Conservation (phyloP, 148 eudicot genomes). For the Fagopyrum homotropicum region DNA sequence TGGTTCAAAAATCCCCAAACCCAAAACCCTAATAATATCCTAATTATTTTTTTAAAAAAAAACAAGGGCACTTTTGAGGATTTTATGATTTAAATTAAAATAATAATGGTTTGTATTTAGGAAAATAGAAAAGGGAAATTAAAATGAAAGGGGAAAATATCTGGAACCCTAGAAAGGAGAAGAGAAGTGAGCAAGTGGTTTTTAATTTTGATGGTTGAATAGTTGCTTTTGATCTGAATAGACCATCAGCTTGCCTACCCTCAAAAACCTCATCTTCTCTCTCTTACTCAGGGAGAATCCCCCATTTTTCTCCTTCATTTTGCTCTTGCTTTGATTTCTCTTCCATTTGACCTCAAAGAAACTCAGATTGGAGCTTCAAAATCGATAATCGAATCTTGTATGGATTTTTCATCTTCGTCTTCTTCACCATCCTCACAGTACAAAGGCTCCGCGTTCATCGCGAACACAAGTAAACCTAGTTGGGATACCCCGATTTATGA, state of each 20-base stretch:
- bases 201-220: not conserved
- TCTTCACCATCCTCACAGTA: not conserved
- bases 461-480: not conserved
- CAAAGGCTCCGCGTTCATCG: not conserved
- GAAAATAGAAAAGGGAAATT: not conserved
- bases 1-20: no score
- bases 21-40: no score
- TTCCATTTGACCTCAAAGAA: not conserved
- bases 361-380: not conserved
- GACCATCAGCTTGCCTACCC: constrained; percentile 1
- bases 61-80: no score
- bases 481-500: not conserved
- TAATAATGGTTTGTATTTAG: not conserved
- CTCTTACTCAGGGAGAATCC: not conserved
- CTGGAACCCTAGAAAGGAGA: constrained; percentile 5
- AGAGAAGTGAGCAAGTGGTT: not conserved
- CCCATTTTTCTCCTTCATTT: not conserved
- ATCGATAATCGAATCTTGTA: not conserved
- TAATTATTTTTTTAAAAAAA: no score
- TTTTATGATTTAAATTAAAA: no score
- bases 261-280: not conserved
- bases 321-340: not conserved
- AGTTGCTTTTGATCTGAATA: constrained; percentile 4
- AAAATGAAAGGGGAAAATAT: not conserved
- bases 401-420: not conserved